These are phyloP conservation scores for Arthrobotrys megalospora DNA, from an alignment of 2,329 filamentous ascomycete species.

Conservation along the genomic window DNA sequence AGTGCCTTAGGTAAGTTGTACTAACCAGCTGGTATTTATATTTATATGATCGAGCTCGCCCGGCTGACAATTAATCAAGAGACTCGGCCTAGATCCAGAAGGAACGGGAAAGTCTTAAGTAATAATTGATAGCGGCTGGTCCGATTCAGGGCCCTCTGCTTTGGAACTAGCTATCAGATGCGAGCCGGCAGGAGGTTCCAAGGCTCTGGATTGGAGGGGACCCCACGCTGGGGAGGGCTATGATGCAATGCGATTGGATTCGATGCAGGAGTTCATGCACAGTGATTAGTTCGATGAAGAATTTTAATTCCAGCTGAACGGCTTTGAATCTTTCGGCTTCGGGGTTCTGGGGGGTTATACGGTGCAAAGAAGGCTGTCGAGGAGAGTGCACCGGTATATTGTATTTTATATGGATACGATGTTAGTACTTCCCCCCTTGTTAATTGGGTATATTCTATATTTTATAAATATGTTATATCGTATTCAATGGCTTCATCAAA, in stretches of 20 bases:
- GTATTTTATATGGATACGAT: no score
- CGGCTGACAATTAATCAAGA: constrained; percentile 3
- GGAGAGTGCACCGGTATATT: no score
- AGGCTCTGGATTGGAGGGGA: constrained; percentile 25
- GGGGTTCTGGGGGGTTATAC: no score
- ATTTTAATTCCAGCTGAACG: no score
- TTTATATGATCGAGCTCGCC: constrained; percentile 1
- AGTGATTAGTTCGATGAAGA: background rate
- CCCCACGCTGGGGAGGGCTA: constrained; percentile 11
- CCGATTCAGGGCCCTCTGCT: constrained; percentile 19
- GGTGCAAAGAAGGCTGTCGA: no score
- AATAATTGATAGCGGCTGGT: constrained; percentile 18
- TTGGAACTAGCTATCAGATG: constrained; percentile 32
- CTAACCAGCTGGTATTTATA: constrained; percentile 7
- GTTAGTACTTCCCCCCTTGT: no score
- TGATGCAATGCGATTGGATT: constrained; percentile 20
- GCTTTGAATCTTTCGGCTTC: no score
- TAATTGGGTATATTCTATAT: no score
- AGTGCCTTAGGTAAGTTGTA: background rate
- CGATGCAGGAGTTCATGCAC: constrained; percentile 17
- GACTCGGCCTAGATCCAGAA: constrained; percentile 24
- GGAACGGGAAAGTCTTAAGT: constrained; percentile 29
- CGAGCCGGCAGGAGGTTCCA: constrained; percentile 35
- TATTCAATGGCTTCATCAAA: background rate
- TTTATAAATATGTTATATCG: no score